Evolutionary conservation across 192 early-diverging fungal genomes (phyloP).

Genomic region (Diversispora epigaea): DNA sequence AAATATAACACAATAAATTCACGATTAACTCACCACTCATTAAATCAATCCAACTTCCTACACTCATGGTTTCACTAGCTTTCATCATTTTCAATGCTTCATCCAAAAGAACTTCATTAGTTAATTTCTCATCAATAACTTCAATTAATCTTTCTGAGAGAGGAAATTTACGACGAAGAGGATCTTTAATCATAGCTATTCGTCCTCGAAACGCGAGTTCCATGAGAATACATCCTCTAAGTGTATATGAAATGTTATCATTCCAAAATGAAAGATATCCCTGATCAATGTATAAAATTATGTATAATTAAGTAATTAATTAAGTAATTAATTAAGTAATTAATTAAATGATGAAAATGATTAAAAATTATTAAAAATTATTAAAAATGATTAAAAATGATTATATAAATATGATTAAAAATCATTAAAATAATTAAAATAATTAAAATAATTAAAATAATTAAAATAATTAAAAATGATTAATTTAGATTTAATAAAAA

Average conservation of each 20-base stretch:
- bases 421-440: too few species aligned
- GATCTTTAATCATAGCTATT: slow-evolving; percentile 84
- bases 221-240: slow-evolving; percentile 94
- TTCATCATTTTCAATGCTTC: slow-evolving; percentile 92
- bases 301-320: slow-evolving; percentile 9
- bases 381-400: too few species aligned
- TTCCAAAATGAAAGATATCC: slow-evolving; percentile 99
- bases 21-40: slow-evolving; percentile 75
- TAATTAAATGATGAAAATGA: too few species aligned
- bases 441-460: too few species aligned
- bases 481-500: too few species aligned
- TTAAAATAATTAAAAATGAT: too few species aligned
- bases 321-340: not conserved
- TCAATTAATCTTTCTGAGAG: slow-evolving; percentile 84
- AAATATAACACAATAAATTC: not conserved
- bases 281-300: slow-evolving; percentile 43
- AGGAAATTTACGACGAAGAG: slow-evolving; percentile 68
- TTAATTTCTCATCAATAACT: slow-evolving; percentile 76
- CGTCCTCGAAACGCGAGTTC: slow-evolving; percentile 92
- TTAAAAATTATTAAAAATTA: too few species aligned
- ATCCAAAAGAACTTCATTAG: slow-evolving; percentile 94
- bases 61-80: slow-evolving; percentile 78
- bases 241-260: slow-evolving; percentile 95
- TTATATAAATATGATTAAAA: too few species aligned
- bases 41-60: slow-evolving; percentile 94